Conservation (phyloP, 495 filamentous ascomycete species). For the Daldinia concentrica region DNA sequence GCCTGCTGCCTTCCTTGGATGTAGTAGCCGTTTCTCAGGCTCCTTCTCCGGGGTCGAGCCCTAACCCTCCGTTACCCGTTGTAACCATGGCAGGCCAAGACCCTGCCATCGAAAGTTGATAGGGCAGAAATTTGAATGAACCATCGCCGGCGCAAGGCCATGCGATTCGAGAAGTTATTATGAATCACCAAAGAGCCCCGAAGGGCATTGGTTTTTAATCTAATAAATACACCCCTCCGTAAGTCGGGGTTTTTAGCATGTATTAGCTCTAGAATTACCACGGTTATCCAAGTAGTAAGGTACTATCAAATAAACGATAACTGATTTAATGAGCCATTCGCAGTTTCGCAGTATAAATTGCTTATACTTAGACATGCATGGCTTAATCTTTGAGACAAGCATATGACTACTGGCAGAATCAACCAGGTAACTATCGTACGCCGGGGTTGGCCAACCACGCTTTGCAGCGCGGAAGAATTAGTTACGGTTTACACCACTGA, state of each 20-base stretch:
- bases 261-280: conserved; percentile 16
- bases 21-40: conserved; percentile 56
- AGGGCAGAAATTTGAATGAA: conserved; percentile 5
- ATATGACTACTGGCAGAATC: conserved; percentile 14
- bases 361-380: conserved; percentile 16
- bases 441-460: conserved; percentile 7
- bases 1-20: conserved; percentile 59
- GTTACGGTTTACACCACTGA: conserved; percentile 2
- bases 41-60: conserved; percentile 3
- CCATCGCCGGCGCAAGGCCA: conserved; percentile 3
- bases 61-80: conserved; percentile 3
- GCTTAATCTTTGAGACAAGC: conserved; percentile 16
- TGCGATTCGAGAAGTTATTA: conserved; percentile 5
- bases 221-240: conserved; percentile 12
- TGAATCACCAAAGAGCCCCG: conserved; percentile 9
- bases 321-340: conserved; percentile 16
- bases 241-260: conserved; percentile 10
- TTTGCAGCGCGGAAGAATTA: neutral
- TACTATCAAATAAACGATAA: conserved; percentile 16
- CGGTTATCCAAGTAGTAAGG: conserved; percentile 15
- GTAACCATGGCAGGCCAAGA: conserved; percentile 4
- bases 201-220: conserved; percentile 15
- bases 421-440: conserved; percentile 9
- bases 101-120: conserved; percentile 4
- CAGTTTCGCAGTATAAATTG: conserved; percentile 13